Base-by-base conservation (phyloP, 495 filamentous ascomycete species). In the Apodospora peruviana region DNA sequence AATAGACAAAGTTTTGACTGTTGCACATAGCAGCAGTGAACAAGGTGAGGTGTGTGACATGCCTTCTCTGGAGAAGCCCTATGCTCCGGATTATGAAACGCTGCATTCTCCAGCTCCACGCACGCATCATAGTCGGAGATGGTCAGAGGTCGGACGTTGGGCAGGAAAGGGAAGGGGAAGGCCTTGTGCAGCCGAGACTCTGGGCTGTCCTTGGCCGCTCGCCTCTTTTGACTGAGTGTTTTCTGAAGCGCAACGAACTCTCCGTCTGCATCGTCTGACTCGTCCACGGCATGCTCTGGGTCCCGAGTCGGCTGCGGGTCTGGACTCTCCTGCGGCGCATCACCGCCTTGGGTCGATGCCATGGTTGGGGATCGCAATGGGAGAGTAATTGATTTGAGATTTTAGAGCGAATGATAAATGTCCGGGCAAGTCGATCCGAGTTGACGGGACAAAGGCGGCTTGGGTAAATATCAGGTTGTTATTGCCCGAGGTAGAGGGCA, bases 41-140 rank as follows among this genome's bases (percentile, higher is more conserved):
- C 32, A 14, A 10, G 3, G 20, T 3, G 22, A 23, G 19, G 11
- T 25, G n/a, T 12, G 19, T 11, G 40, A 64, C 74, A 51, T 73
- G 88, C 90, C 81, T 96, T 95, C 53, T 94, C 89, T 59, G 72
- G 75, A 16, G 85, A 78, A 52, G 84, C 85, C 32, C 88, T 76
- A 66, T 95, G 84, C 5, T 74, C 62, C 5, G 74, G 67, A 51
- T 87, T 71, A 1, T 81, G 76, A 57, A 96, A 95, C 2, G 85
- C 80, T 0, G 76, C 79, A 40, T 83, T 80, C 65, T 96, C 91
- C 27, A 96, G 76, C 12, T 70, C 71, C 21, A 89, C 69, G 63
- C 87, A 91, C 18, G 85, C 81, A 0, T 93, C 87, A 10, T 89
- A 68, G 59, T 95, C 87, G 0, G 81, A 81, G 39, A 80, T 64